A percentile compares a stretch with the other conserved stretches of the same genome.
phyloP scores from a whole-genome alignment of 495 filamentous ascomycete genomes.

The Penicillium verhagenii region DNA sequence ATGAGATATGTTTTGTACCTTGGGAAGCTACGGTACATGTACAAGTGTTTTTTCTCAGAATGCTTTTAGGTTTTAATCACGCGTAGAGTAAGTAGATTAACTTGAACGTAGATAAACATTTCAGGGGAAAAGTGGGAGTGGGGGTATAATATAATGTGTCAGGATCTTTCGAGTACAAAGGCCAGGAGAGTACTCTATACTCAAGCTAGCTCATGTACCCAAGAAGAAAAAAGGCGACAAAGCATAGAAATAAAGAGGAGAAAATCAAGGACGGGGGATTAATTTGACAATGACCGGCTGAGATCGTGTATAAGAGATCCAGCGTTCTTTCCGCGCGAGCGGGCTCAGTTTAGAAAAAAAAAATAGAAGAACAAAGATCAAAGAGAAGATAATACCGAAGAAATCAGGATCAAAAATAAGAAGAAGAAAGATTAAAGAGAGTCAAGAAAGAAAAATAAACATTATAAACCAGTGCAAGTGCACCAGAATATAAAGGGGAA shows the following conservation, averaged over 20 bases:
- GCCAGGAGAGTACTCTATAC: background rate
- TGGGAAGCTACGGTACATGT: constrained; percentile 2
- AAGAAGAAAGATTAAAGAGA: constrained; percentile 6
- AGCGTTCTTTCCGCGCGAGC: constrained; percentile 38
- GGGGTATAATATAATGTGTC: constrained; percentile 20
- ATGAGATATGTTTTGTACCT: constrained; percentile 13
- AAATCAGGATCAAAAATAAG: constrained; percentile 13
- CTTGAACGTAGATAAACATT: constrained; percentile 8
- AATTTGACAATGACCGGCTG: constrained; percentile 18
- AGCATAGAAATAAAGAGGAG: constrained; percentile 8
- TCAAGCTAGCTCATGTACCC: background rate
- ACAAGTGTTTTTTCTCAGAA: background rate
- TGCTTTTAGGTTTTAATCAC: background rate
- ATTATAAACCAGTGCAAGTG: background rate
- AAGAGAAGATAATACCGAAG: no score
- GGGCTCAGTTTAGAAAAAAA: constrained; percentile 18
- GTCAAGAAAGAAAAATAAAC: background rate
- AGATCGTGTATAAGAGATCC: constrained; percentile 18
- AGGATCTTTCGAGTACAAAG: background rate
- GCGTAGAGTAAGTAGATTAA: constrained; percentile 13
- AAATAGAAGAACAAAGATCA: no score
- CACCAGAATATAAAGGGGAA: background rate
- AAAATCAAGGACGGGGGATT: constrained; percentile 8
- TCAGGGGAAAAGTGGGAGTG: constrained; percentile 17
- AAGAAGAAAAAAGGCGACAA: background rate